Base-by-base conservation (phyloP, 2,329 filamentous ascomycete species). In the Venturia asperata region DNA sequence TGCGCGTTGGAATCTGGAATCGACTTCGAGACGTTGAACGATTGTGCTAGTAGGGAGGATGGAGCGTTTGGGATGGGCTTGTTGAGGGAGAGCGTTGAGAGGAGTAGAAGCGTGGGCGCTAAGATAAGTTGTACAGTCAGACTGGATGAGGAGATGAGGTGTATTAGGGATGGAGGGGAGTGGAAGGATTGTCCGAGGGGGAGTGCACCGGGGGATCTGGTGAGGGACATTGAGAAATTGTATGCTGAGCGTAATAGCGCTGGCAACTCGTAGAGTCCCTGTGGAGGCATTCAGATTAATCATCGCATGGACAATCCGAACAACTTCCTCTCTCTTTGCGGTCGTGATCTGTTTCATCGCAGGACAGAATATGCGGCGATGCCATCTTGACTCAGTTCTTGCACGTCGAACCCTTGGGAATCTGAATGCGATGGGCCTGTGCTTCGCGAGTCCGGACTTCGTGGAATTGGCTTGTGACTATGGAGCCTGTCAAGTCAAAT, bases 1-100 rank as follows among this genome's bases (percentile, higher is more conserved):
- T 99, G 94, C 74, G 91, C 94, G 3, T 80, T 96, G 62, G 91
- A 97, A 77, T 91, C 96, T 72, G 92, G 91, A 37, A 87, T 97
- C 61, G 88, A 94, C 71, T 91, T 97, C 74, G 82, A 86, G 34
- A 82, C 84, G 68, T 77, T 99, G 65, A 95, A 97, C 75, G 81
- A 88, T 24, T 99, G 94, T 74, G 87, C 91, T 55, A 87, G 87
- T 49, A 82, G 84, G 67, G 88, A 96, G 66, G 85, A 91, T 69
- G 90, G 91, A 39, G 86, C 85, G 1, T 83, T 87, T 67, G 89
- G 87, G 3, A 79, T 91, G 70, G 80, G 82, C 1, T 77, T 92
- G 80, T 77, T 94, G 67, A 80, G 88, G 65, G 77, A 82, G 58
- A 92, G 89, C 73, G 86, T 91, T 42, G 75, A 83, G 71, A 83